Percentiles rank a stretch among this genome's conserved stretches.
Conservation (phyloP, 805 yeast genomes). For the Metschnikowia peoriensis region DNA sequence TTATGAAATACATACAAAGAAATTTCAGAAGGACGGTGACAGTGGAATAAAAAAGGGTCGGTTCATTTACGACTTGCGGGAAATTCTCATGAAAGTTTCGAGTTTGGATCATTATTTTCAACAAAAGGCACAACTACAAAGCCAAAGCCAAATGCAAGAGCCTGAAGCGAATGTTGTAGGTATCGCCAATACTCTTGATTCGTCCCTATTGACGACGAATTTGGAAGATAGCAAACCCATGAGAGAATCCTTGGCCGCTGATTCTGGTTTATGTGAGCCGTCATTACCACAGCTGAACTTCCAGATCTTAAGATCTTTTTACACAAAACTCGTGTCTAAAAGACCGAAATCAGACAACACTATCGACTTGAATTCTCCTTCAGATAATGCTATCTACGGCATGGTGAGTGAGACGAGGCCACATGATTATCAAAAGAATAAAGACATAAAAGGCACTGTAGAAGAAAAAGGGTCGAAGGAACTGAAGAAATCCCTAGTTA, state of each 20-base stretch:
- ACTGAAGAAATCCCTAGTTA: background rate
- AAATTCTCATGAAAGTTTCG: slow-evolving; percentile 18
- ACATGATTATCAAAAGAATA: background rate
- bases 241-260: slow-evolving; percentile 1
- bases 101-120: slow-evolving; percentile 17
- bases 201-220: background rate
- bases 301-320: background rate
- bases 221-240: background rate
- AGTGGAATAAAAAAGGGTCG: background rate
- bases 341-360: background rate
- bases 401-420: slow-evolving; percentile 21
- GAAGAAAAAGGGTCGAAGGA: background rate
- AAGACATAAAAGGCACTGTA: slow-evolving; percentile 3
- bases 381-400: slow-evolving; percentile 22
- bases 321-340: background rate
- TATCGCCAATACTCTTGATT: slow-evolving; percentile 1
- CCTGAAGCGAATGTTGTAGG: background rate
- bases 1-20: background rate
- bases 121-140: background rate
- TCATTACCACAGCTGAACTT: background rate
- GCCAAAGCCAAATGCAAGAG: background rate
- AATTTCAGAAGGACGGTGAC: background rate
- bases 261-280: background rate
- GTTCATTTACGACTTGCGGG: slow-evolving; percentile 19
- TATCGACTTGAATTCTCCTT: background rate